Evolutionary conservation across 345 rosid species (phyloP).

Genomic region (Cochlearia excelsa): DNA sequence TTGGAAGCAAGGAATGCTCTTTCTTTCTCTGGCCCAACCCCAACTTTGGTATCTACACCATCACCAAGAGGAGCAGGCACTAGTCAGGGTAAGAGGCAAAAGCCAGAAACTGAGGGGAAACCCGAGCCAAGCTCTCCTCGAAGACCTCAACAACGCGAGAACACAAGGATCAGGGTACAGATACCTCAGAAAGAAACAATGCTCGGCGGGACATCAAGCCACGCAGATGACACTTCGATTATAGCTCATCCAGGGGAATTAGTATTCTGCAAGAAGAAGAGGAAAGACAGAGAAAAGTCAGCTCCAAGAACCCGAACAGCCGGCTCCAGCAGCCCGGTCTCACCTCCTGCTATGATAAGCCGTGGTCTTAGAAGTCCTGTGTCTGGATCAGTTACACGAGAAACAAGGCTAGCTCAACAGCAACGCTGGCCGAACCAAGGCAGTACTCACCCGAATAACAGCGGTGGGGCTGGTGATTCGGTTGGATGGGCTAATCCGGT

Average conservation of each 20-base stretch:
- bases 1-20: slow-evolving; percentile 73
- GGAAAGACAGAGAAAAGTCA: slow-evolving; percentile 92
- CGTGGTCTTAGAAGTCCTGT: slow-evolving; percentile 62
- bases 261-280: slow-evolving; percentile 97
- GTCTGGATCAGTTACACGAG: slow-evolving; percentile 51
- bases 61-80: slow-evolving; percentile 50
- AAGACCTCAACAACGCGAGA: slow-evolving; percentile 60
- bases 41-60: slow-evolving; percentile 48
- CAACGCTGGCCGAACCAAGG: slow-evolving; percentile 77
- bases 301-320: slow-evolving; percentile 55
- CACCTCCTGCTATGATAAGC: slow-evolving; percentile 59
- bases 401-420: slow-evolving; percentile 54
- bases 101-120: slow-evolving; percentile 54
- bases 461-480: slow-evolving; percentile 46
- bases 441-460: slow-evolving; percentile 47
- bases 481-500: slow-evolving; percentile 99
- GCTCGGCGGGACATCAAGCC: slow-evolving; percentile 38
- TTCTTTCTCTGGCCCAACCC: slow-evolving; percentile 55
- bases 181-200: slow-evolving; percentile 69
- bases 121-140: slow-evolving; percentile 50
- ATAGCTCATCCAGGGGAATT: slow-evolving; percentile 85
- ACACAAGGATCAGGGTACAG: slow-evolving; percentile 66
- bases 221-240: slow-evolving; percentile 63
- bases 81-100: slow-evolving; percentile 67
- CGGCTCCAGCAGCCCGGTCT: slow-evolving; percentile 69